A percentile compares a stretch with the other conserved stretches of the same genome.
phyloP scores from a whole-genome alignment of 371 early-diverging fungal genomes.

The Mortierella sp. region DNA sequence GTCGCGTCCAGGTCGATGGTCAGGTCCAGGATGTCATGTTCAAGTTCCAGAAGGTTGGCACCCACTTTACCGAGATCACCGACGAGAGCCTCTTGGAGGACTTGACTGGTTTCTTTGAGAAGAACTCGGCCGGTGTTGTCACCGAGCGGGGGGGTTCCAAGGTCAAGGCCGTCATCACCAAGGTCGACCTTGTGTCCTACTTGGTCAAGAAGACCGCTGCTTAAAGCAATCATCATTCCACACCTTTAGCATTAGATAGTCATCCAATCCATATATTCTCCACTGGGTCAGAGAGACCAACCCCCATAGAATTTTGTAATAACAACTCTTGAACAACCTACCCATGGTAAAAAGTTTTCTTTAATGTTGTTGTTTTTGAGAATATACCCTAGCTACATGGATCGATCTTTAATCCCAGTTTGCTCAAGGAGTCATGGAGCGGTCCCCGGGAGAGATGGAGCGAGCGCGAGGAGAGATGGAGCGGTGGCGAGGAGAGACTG shows the following conservation, averaged over 20 bases:
- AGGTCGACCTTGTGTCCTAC: constrained; percentile 89
- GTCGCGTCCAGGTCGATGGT: constrained; percentile 75
- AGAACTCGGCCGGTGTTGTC: constrained; percentile 89
- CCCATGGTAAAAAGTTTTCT: too few relatives aligned
- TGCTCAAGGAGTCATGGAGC: constrained; percentile 67
- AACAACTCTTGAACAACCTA: not conserved
- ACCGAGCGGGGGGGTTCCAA: constrained; percentile 80
- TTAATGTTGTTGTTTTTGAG: not conserved
- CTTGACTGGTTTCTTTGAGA: constrained; percentile 92
- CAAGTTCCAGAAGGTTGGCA: constrained; percentile 78
- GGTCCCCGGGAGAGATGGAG: constrained; percentile 29
- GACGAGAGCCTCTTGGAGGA: constrained; percentile 84
- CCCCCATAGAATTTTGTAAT: not conserved
- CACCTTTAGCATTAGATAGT: constrained; percentile 1
- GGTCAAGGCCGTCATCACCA: constrained; percentile 92
- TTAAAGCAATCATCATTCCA: not conserved
- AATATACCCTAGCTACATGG: not conserved
- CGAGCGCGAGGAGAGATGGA: constrained; percentile 26
- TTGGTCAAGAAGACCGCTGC: constrained; percentile 69
- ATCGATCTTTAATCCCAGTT: constrained; percentile 90
- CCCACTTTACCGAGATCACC: constrained; percentile 86
- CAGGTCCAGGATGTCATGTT: constrained; percentile 87
- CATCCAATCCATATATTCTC: not conserved
- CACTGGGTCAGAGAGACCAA: too few relatives aligned
- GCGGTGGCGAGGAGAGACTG: constrained; percentile 28